Conservation (phyloP, 2,329 filamentous ascomycete genomes). For the Exophiala viscosa region DNA sequence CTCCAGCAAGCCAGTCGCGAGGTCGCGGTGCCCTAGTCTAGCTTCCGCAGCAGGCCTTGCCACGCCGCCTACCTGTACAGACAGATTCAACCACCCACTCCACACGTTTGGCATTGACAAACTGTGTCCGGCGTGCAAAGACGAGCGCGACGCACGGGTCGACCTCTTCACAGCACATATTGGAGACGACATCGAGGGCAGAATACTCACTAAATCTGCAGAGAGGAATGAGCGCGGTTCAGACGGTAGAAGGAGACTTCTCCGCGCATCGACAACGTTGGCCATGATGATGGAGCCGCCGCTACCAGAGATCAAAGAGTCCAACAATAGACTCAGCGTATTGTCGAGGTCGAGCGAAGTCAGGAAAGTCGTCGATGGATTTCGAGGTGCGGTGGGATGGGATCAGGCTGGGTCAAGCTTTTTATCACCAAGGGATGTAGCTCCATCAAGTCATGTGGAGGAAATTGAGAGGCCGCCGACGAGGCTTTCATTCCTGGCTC, state of each 20-base stretch:
- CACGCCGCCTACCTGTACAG: slow-evolving; percentile 1
- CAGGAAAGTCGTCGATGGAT: neutral
- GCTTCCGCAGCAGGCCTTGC: neutral
- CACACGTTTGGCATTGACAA: slow-evolving; percentile 17
- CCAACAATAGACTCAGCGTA: neutral
- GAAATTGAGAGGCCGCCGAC: neutral
- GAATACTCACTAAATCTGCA: slow-evolving; percentile 6
- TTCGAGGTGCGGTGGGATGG: neutral
- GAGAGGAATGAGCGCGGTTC: slow-evolving; percentile 5
- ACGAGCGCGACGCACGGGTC: slow-evolving; percentile 11
- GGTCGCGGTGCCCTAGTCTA: slow-evolving; percentile 5
- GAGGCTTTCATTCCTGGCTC: slow-evolving; percentile 10
- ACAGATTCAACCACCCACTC: slow-evolving; percentile 12
- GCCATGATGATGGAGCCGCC: slow-evolving; percentile 2
- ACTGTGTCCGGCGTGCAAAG: slow-evolving; percentile 15
- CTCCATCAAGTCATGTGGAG: neutral
- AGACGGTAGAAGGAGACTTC: slow-evolving; percentile 1
- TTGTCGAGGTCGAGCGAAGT: neutral
- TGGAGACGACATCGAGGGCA: slow-evolving; percentile 4
- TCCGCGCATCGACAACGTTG: slow-evolving; percentile 7
- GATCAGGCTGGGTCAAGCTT: neutral
- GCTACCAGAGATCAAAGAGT: too few species aligned
- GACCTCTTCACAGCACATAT: slow-evolving; percentile 9
- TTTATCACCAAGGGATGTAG: neutral
- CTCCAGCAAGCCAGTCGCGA: slow-evolving; percentile 10